Evolutionary conservation across 495 filamentous ascomycete species (phyloP).

Genomic region (Neurospora africana): DNA sequence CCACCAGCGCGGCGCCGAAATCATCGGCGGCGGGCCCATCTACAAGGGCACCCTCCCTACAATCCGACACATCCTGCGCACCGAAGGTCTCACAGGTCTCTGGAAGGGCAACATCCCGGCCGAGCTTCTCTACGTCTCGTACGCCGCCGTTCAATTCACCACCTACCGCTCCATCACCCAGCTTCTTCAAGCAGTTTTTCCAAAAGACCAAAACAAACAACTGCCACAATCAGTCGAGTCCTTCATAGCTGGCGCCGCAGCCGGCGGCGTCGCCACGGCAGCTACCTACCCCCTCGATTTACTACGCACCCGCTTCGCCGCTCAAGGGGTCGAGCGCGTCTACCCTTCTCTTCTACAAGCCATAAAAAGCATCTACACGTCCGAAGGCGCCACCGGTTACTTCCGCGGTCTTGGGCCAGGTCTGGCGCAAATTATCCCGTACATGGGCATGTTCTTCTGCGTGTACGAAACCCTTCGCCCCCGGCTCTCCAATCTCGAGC

Average conservation of each 20-base stretch:
- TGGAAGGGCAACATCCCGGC: constrained; percentile 99
- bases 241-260: constrained; percentile 72
- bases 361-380: constrained; percentile 55
- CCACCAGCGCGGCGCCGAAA: constrained; percentile 20
- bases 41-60: constrained; percentile 76
- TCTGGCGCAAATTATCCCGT: constrained; percentile 78
- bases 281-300: constrained; percentile 89
- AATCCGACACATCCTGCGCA: constrained; percentile 57
- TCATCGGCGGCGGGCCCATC: constrained; percentile 45
- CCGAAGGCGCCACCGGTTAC: constrained; percentile 70
- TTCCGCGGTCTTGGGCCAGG: constrained; percentile 77
- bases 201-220: constrained; percentile 23
- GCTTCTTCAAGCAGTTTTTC: constrained; percentile 37
- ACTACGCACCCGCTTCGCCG: constrained; percentile 88
- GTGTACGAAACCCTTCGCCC: constrained; percentile 66
- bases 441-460: constrained; percentile 94
- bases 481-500: constrained; percentile 38
- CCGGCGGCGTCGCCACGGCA: constrained; percentile 71
- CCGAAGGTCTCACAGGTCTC: constrained; percentile 76
- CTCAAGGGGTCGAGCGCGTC: constrained; percentile 75
- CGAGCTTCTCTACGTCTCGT: constrained; percentile 84
- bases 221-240: constrained; percentile 46
- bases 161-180: constrained; percentile 68
- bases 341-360: constrained; percentile 61
- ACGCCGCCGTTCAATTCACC: constrained; percentile 81